phyloP scores from a whole-genome alignment of 2,329 filamentous ascomycete genomes.

The Exophiala sideris region DNA sequence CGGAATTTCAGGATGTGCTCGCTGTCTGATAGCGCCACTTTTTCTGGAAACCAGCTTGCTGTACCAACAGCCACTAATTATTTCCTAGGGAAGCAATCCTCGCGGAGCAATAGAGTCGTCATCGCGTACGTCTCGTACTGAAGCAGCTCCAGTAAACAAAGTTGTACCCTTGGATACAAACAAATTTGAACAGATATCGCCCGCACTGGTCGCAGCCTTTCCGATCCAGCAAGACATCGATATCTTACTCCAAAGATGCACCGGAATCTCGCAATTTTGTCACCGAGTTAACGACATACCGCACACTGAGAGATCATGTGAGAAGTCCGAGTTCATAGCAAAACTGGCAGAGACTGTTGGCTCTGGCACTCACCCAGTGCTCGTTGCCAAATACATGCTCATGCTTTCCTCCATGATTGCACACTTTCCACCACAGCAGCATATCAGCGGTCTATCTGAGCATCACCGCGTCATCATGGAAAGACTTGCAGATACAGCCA shows the following conservation, averaged over 20 bases:
- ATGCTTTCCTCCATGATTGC: background rate
- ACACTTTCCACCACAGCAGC: background rate
- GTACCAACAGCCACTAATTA: too few species aligned
- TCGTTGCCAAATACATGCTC: conserved; percentile 6
- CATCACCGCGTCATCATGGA: conserved; percentile 28
- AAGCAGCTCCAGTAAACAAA: too few species aligned
- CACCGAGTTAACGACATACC: background rate
- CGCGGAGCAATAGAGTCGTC: too few species aligned
- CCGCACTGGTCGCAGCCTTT: conserved; percentile 37
- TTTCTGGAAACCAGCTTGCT: too few species aligned
- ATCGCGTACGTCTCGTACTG: too few species aligned
- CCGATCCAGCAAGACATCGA: conserved; percentile 40
- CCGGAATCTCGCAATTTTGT: background rate
- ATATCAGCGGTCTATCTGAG: background rate
- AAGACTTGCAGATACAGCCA: conserved; percentile 32
- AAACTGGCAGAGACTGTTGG: background rate
- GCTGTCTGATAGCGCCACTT: too few species aligned
- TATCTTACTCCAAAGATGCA: conserved; percentile 31
- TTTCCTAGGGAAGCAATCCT: too few species aligned
- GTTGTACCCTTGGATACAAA: background rate
- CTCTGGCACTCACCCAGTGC: background rate
- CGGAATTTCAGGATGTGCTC: too few species aligned
- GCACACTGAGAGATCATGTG: background rate
- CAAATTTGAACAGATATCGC: background rate
- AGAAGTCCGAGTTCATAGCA: background rate